Base-by-base conservation (phyloP, 2,329 filamentous ascomycete species). In the Beauveria pseudobassiana region DNA sequence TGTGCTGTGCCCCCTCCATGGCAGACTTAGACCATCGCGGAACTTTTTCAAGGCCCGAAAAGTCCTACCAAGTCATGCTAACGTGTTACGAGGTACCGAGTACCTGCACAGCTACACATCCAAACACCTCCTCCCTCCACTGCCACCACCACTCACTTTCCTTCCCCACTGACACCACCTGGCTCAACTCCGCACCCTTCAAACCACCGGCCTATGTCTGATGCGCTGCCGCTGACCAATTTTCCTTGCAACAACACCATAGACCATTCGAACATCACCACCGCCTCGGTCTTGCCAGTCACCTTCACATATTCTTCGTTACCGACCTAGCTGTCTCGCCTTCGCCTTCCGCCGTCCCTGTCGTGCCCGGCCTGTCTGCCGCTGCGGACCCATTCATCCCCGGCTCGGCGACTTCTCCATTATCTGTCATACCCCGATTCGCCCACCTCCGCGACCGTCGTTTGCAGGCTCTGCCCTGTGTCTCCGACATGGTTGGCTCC, bases 401-500 rank as follows among this genome's bases (percentile, higher is more conserved):
- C 61, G 50, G 49, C 50, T 56, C 45, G 50, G 42, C 50, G 43
- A 63, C 45, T 56, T 64, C 58, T 48, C 43, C 54, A n/a, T 38
- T 38, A n/a, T n/a, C 54, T n/a, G 28, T 18, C 18, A 57, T n/a
- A 48, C 14, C 26, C n/a, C 40, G 26, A 5, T 28, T 24, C 28
- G 6, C 18, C n/a, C 8, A 8, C 43, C 43, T 43, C 8, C 8
- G 6, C 52, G 14, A 38, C 20, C 6, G 18, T 24, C 16, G 5
- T 18, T 52, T 14, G 12, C 49, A 46, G 14, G 42, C 46, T 22
- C 26, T 42, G 20, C 62, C 61, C 40, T 30, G 46, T 42, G 28
- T 30, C 40, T 34, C 26, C 62, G 63, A 63, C 63, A 76, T 75
- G 69, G 68, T 75, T 49, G 71, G 71, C 60, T 76, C 76, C 51